Evolutionary conservation across 345 rosid genomes (phyloP).

Genomic region (Salix exigua): DNA sequence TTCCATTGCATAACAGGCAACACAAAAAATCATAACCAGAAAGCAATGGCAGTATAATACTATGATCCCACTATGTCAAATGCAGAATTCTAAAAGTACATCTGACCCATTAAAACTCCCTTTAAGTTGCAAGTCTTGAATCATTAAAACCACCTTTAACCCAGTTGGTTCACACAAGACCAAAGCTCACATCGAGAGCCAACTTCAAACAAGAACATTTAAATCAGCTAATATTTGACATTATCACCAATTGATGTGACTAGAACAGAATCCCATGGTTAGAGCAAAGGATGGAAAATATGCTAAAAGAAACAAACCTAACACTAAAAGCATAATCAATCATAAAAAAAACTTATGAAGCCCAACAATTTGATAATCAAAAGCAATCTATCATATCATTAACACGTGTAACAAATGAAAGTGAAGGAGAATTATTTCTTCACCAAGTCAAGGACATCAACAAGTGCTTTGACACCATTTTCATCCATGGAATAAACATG

Average conservation of each 20-base stretch:
- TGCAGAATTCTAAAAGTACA: background rate
- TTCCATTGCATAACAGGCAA: background rate
- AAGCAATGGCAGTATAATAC: background rate
- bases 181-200: background rate
- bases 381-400: too few relatives aligned
- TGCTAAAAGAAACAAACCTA: background rate
- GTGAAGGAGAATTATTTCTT: background rate
- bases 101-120: background rate
- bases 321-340: background rate
- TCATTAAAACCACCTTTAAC: background rate
- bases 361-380: background rate
- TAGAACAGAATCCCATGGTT: background rate
- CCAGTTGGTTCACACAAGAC: background rate
- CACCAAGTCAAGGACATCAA: conserved; percentile 84
- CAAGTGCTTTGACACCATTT: conserved; percentile 60
- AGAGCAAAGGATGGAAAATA: background rate
- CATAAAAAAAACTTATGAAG: background rate
- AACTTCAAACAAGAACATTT: background rate
- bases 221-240: background rate
- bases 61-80: background rate
- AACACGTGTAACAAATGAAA: background rate
- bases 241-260: background rate
- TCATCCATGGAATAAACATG: conserved; percentile 71
- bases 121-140: background rate
- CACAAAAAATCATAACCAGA: background rate